These are phyloP conservation scores for Fusarium ramigenum DNA, from an alignment of 2,329 filamentous ascomycete genomes.

Conservation along the genomic window DNA sequence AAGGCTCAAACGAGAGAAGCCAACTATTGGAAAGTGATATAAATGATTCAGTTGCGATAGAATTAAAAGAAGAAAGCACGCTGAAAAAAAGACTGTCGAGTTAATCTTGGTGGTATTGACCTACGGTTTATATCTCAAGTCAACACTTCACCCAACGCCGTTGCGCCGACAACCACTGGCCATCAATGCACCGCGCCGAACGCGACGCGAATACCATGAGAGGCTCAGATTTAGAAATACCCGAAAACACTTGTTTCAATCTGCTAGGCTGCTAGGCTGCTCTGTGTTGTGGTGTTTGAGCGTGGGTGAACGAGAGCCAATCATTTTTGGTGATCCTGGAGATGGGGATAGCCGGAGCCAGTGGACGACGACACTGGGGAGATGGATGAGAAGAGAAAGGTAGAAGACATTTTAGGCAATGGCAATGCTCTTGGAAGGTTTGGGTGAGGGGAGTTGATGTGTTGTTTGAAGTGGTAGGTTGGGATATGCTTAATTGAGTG, in stretches of 20 bases:
- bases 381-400: no score
- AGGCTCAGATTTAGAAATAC: not conserved
- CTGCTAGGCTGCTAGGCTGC: constrained; percentile 6
- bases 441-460: not conserved
- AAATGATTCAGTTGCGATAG: not conserved
- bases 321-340: constrained; percentile 3
- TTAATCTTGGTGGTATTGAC: not conserved
- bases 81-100: constrained; percentile 23
- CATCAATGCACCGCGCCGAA: constrained; percentile 4
- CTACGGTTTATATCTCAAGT: constrained; percentile 27
- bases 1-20: constrained; percentile 41
- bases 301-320: constrained; percentile 25
- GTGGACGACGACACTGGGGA: not conserved
- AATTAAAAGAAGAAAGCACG: constrained; percentile 23
- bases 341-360: not conserved
- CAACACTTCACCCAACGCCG: constrained; percentile 15
- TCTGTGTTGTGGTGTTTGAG: constrained; percentile 25
- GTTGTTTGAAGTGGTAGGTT: not conserved
- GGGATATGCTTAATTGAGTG: not conserved
- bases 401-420: not conserved
- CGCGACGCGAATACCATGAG: constrained; percentile 23
- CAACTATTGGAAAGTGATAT: not conserved
- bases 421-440: not conserved
- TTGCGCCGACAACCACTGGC: constrained; percentile 38
- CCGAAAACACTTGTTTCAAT: constrained; percentile 30